These are phyloP conservation scores for Aspergillus baeticus DNA, from an alignment of 495 filamentous ascomycete species.

Conservation along the genomic window DNA sequence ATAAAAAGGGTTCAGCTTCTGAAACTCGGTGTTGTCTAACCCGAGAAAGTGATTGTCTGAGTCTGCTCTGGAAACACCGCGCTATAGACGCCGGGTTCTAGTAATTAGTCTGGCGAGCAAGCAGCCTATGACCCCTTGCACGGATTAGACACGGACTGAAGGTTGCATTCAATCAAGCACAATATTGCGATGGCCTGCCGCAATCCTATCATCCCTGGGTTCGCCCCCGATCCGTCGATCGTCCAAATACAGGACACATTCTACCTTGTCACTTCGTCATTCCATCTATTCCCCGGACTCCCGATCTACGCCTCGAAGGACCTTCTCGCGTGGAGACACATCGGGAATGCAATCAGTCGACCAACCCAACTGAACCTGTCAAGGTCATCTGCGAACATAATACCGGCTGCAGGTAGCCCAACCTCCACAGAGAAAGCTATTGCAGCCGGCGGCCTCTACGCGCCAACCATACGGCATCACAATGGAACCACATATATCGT, in stretches of 20 bases:
- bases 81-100: no score
- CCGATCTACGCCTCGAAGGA: conserved; percentile 1
- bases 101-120: no score
- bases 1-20: no score
- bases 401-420: not conserved
- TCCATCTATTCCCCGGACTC: conserved; percentile 2
- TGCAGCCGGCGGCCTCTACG: not conserved
- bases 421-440: not conserved
- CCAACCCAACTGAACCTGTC: conserved; percentile 2
- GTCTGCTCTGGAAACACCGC: no score
- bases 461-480: not conserved
- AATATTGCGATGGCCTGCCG: no score
- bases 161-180: no score
- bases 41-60: no score
- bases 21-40: no score
- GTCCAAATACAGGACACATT: not conserved
- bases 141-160: no score
- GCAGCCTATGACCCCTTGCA: no score
- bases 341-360: conserved; percentile 4
- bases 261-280: conserved; percentile 1
- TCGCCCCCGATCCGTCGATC: conserved; percentile 2
- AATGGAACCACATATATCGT: not conserved
- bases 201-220: conserved; percentile 7
- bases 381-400: not conserved
- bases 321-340: conserved; percentile 1